Evolutionary conservation across 768 basidiomycete species (phyloP).

Genomic region (Macrocybe gigantea): DNA sequence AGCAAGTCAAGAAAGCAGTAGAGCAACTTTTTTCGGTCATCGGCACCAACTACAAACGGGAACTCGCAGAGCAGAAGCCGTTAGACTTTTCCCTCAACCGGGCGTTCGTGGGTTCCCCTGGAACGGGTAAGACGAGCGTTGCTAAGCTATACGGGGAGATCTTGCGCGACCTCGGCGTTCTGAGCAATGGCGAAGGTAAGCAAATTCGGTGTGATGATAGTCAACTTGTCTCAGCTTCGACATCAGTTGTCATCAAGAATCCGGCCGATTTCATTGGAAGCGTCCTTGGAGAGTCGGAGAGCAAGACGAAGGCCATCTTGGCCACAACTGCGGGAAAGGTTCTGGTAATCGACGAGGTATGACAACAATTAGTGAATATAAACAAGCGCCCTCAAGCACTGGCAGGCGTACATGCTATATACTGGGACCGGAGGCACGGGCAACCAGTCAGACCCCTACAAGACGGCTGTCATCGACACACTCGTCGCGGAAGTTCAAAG

Average conservation of each 20-base stretch:
- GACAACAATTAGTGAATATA: constrained; percentile 2
- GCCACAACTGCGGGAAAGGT: constrained; percentile 57
- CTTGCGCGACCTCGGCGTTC: constrained; percentile 50
- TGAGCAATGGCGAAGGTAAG: constrained; percentile 71
- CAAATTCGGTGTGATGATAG: background rate
- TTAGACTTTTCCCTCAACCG: constrained; percentile 53
- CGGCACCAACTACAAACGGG: constrained; percentile 52
- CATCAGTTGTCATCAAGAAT: constrained; percentile 57
- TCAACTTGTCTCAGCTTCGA: background rate
- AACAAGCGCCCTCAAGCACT: background rate
- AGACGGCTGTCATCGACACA: constrained; percentile 68
- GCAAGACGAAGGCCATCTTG: constrained; percentile 59
- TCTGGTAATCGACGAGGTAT: constrained; percentile 64
- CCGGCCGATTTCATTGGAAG: constrained; percentile 65
- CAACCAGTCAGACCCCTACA: constrained; percentile 40
- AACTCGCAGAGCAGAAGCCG: constrained; percentile 49
- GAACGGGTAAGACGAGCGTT: constrained; percentile 70
- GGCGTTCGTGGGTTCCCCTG: constrained; percentile 62
- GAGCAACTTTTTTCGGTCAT: constrained; percentile 39
- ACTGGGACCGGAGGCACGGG: constrained; percentile 28
- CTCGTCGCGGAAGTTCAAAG: constrained; percentile 72
- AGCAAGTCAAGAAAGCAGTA: constrained; percentile 50
- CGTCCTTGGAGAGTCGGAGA: constrained; percentile 54
- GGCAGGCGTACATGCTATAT: constrained; percentile 67
- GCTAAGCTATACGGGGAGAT: constrained; percentile 63